A percentile compares a stretch with the other conserved stretches of the same genome.
These are phyloP conservation scores for Tarenaya hassleriana DNA, from an alignment of 345 rosid species.

Conservation along the genomic window DNA sequence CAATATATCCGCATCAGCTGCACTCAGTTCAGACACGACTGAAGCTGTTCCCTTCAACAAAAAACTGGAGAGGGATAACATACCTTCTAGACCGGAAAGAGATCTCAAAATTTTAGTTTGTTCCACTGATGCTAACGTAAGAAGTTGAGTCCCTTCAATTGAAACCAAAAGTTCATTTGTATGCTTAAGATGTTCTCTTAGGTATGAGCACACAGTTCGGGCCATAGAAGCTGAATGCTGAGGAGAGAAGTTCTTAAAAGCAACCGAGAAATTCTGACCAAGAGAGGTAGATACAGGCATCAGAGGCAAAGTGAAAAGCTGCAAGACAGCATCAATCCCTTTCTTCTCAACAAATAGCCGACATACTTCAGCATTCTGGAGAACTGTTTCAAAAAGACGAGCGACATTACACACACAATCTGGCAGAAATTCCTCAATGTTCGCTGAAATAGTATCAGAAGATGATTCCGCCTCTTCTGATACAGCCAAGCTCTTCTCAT, in stretches of 20 bases:
- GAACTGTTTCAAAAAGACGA: slow-evolving; percentile 87
- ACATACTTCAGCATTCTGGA: slow-evolving; percentile 93
- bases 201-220: slow-evolving; percentile 68
- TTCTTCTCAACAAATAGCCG: slow-evolving; percentile 89
- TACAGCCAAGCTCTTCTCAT: slow-evolving; percentile 49
- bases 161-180: slow-evolving; percentile 50
- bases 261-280: slow-evolving; percentile 76
- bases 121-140: slow-evolving; percentile 42
- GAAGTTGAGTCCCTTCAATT: slow-evolving; percentile 55
- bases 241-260: slow-evolving; percentile 89
- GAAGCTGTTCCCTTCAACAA: slow-evolving; percentile 72
- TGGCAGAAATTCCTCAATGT: slow-evolving; percentile 67
- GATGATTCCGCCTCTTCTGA: slow-evolving; percentile 52
- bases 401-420: slow-evolving; percentile 75
- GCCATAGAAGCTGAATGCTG: slow-evolving; percentile 86
- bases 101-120: slow-evolving; percentile 55
- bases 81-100: slow-evolving; percentile 76
- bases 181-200: slow-evolving; percentile 64
- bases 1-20: slow-evolving; percentile 86
- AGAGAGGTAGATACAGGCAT: slow-evolving; percentile 73
- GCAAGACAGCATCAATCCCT: slow-evolving; percentile 81
- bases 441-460: slow-evolving; percentile 45
- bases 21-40: slow-evolving; percentile 71
- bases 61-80: slow-evolving; percentile 66
- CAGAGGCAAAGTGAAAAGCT: slow-evolving; percentile 65